Conservation (phyloP, 306 rosid species). For the Senna siamea region DNA sequence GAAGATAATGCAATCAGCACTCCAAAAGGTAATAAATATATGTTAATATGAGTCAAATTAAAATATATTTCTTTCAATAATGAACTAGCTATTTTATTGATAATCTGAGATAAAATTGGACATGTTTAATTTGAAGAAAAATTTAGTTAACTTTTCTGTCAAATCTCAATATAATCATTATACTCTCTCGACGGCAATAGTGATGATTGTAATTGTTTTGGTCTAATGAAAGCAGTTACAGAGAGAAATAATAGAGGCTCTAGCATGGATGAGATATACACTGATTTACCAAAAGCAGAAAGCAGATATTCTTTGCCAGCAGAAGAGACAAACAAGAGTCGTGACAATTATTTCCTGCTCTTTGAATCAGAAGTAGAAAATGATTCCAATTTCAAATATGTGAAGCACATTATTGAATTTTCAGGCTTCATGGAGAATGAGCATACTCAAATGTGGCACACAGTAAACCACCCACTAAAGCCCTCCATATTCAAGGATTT, state of each 20-base stretch:
- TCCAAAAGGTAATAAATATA: conserved; percentile 61
- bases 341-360: conserved; percentile 18
- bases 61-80: conserved; percentile 7
- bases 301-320: conserved; percentile 27
- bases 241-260: conserved; percentile 19
- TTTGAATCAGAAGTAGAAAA: conserved; percentile 36
- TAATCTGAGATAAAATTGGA: not conserved
- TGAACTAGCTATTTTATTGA: not conserved
- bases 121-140: not conserved
- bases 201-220: conserved; percentile 20
- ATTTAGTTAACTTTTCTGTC: not conserved
- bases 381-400: conserved; percentile 58
- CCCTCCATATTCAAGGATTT: conserved; percentile 55
- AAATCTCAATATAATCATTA: not conserved
- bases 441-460: conserved; percentile 45
- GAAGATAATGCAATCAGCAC: conserved; percentile 40
- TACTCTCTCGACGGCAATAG: conserved; percentile 13
- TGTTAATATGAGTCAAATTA: conserved; percentile 6
- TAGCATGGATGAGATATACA: conserved; percentile 38
- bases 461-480: conserved; percentile 59
- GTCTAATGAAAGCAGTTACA: conserved; percentile 43
- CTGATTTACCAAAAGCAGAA: conserved; percentile 30
- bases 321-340: conserved; percentile 33
- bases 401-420: conserved; percentile 61
- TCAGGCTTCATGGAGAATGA: conserved; percentile 64